Evolutionary conservation across 2,329 filamentous ascomycete genomes (phyloP).

Genomic region (Talaromyces sp.): DNA sequence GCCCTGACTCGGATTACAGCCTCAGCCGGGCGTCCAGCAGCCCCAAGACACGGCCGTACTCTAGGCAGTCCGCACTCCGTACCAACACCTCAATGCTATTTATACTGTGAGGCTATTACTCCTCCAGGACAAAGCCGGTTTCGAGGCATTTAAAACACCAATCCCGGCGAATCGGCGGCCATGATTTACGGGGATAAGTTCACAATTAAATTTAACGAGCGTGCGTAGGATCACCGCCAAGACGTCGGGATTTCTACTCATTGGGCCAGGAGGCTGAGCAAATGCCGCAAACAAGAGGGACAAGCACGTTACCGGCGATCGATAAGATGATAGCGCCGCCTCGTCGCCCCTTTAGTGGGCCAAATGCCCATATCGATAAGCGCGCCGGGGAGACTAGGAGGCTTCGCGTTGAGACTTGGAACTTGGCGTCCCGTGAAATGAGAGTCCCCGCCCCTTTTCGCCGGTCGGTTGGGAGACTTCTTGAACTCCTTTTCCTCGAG

Average conservation of each 20-base stretch:
- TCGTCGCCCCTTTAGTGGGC: background rate
- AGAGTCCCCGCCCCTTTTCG: background rate
- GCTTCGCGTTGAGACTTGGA: background rate
- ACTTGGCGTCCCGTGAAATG: background rate
- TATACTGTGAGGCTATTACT: background rate
- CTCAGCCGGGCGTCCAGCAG: too few relatives aligned
- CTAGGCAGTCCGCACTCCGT: background rate
- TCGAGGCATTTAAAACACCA: background rate
- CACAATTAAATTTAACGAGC: background rate
- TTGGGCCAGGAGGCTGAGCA: background rate
- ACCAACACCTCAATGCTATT: background rate
- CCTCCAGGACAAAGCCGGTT: background rate
- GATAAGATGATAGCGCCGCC: background rate
- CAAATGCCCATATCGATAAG: background rate
- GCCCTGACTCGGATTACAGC: too few relatives aligned
- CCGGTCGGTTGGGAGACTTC: background rate
- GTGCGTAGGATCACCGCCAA: background rate
- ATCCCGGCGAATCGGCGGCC: background rate
- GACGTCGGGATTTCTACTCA: background rate
- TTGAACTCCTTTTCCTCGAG: background rate
- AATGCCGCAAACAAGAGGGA: background rate
- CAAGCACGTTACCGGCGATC: background rate
- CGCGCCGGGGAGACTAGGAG: background rate
- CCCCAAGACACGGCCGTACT: too few relatives aligned
- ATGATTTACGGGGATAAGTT: background rate